Evolutionary conservation across 768 basidiomycete species (phyloP), one percentile per base, ranked within the genome.

Genomic region (Rhizopogon sp.): DNA sequence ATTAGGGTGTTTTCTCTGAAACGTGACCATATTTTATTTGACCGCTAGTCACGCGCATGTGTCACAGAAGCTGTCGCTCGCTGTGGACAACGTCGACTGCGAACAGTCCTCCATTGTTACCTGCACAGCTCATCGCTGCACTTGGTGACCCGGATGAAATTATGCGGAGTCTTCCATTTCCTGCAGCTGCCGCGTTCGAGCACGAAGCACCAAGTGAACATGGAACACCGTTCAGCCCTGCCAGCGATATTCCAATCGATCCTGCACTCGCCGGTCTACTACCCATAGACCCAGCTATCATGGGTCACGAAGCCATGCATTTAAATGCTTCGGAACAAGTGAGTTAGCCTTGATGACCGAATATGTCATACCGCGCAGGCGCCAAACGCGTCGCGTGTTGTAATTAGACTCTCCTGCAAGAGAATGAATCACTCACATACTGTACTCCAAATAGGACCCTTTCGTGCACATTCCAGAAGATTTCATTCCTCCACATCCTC

Each of bases 201-300:
- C 82, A 76, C 59, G 83, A 85, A 68, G 65, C 73, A 37, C 79
- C 83, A 31, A 76, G 81, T 70, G 84, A 87, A 58, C 74, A 78
- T 62, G 79, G 78, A 61, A 83, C 83, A 13, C 82, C 84, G 59
- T 72, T 73, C 67, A 78, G 76, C 74, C 76, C 74, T 72, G 71
- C 69, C 67, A 78, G 82, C 74, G 79, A 82, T 71, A 86, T 90
- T 69, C 87, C 87, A 60, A 90, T 90, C 76, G 88, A 91, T 81
- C 89, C 89, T 63, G 84, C 82, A 41, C 81, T 90, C 59, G 79
- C 72, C 46, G 77, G 67, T 16, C 37, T 39, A 35, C 69, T 75
- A 20, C 64, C 74, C 58, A 79, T 84, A 60, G 83, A 83, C 74
- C 81, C 82, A 28, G 73, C 74, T 55, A 70, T 83, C 51, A 69